Conservation (phyloP, 805 yeast species). For the Saccharomycopsis malanga region DNA sequence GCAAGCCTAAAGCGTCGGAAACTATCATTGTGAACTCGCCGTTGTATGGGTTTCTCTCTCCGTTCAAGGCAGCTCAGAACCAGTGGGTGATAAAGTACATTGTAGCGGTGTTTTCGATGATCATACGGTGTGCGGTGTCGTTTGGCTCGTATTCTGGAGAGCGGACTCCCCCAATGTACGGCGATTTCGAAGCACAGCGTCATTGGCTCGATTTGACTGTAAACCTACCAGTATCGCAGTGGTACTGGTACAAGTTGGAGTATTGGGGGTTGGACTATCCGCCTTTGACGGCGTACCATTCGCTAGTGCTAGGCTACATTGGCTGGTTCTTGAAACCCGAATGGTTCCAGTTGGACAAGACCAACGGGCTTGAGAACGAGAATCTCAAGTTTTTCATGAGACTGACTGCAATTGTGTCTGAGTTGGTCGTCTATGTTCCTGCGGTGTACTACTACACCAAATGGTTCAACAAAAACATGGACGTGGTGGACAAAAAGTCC, state of each 20-base stretch:
- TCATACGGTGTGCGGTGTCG: slow-evolving; percentile 79
- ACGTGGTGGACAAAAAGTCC: slow-evolving; percentile 35
- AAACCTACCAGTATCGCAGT: slow-evolving; percentile 59
- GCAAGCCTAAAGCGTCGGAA: slow-evolving; percentile 6
- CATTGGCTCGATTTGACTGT: slow-evolving; percentile 95
- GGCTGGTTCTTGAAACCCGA: slow-evolving; percentile 53
- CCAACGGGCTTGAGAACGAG: slow-evolving; percentile 68
- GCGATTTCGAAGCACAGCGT: slow-evolving; percentile 97
- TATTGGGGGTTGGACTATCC: slow-evolving; percentile 99
- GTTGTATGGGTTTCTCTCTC: slow-evolving; percentile 65
- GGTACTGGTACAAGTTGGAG: slow-evolving; percentile 86
- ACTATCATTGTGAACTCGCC: slow-evolving; percentile 41
- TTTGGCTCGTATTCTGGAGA: slow-evolving; percentile 82
- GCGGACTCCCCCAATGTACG: slow-evolving; percentile 68
- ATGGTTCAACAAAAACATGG: slow-evolving; percentile 56
- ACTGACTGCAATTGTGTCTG: slow-evolving; percentile 68
- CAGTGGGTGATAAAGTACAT: slow-evolving; percentile 89
- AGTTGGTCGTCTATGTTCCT: slow-evolving; percentile 67
- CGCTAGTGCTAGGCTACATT: slow-evolving; percentile 67
- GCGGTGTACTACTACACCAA: slow-evolving; percentile 67
- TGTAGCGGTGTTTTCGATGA: slow-evolving; percentile 61
- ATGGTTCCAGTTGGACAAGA: slow-evolving; percentile 71
- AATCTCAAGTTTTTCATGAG: slow-evolving; percentile 83
- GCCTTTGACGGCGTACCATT: slow-evolving; percentile 91
- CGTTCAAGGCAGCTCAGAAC: slow-evolving; percentile 72